phyloP scores from a whole-genome alignment of 2,329 filamentous ascomycete species.

The Calonectria hongkongensis region DNA sequence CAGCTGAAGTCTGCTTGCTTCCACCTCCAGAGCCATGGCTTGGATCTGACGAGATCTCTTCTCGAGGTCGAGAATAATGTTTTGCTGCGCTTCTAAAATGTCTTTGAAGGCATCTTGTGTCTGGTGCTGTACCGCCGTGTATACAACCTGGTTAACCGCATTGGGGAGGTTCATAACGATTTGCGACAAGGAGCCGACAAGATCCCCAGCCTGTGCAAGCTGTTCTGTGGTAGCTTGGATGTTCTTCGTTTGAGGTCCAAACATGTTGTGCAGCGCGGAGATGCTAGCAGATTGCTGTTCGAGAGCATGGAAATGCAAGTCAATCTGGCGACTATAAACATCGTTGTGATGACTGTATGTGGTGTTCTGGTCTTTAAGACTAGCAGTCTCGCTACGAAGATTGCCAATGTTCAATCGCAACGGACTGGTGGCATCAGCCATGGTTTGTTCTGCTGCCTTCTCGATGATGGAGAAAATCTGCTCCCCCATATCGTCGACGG shows the following conservation, averaged over 20 bases:
- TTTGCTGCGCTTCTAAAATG: conserved; percentile 49
- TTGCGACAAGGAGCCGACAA: conserved; percentile 53
- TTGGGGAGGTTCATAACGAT: conserved; percentile 52
- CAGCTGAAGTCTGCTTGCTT: conserved; percentile 13
- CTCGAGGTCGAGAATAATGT: conserved; percentile 45
- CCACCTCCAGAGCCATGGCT: conserved; percentile 23
- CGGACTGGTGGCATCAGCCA: conserved; percentile 57
- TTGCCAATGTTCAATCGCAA: conserved; percentile 54
- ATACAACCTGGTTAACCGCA: conserved; percentile 52
- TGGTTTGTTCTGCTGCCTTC: conserved; percentile 57
- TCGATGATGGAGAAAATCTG: conserved; percentile 57
- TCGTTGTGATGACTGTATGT: conserved; percentile 52
- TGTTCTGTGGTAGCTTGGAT: conserved; percentile 49
- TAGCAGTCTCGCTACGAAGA: conserved; percentile 39
- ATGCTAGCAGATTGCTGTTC: conserved; percentile 41
- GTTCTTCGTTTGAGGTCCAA: conserved; percentile 36
- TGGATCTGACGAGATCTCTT: conserved; percentile 25
- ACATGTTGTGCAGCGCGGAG: background rate
- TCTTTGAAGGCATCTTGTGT: conserved; percentile 46
- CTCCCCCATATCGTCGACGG: conserved; percentile 44
- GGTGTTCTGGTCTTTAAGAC: conserved; percentile 52
- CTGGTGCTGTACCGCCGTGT: conserved; percentile 51
- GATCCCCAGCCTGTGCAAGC: conserved; percentile 43
- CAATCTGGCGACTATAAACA: conserved; percentile 53
- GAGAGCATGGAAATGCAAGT: conserved; percentile 50